Evolutionary conservation across 768 basidiomycete genomes (phyloP).

Genomic region (Phylloporus sp.): DNA sequence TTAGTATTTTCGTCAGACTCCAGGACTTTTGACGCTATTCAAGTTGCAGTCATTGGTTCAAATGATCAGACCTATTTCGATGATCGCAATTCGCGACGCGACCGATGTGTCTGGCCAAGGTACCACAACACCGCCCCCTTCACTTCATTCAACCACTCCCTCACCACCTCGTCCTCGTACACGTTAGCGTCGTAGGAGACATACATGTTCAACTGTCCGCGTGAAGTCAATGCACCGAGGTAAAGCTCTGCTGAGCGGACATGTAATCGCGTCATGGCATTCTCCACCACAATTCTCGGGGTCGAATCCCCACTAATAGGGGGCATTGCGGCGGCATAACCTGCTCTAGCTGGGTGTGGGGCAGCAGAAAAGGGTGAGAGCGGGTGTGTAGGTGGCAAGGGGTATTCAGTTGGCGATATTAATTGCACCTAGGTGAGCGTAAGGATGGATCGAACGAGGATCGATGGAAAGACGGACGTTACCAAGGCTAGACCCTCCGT

Average conservation of each 20-base stretch:
- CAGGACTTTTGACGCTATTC: too few species aligned
- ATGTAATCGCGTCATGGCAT: slow-evolving; percentile 27
- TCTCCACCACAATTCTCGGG: slow-evolving; percentile 13
- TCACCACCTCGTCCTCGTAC: slow-evolving; percentile 37
- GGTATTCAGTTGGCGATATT: slow-evolving; percentile 36
- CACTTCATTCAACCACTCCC: slow-evolving; percentile 49
- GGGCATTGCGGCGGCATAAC: neutral
- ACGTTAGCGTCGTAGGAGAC: slow-evolving; percentile 45
- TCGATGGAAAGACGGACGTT: slow-evolving; percentile 18
- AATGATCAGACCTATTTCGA: too few species aligned
- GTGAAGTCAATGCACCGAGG: slow-evolving; percentile 38
- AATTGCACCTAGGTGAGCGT: slow-evolving; percentile 30
- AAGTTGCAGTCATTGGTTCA: too few species aligned
- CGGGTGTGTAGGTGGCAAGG: slow-evolving; percentile 11
- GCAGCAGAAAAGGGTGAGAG: slow-evolving; percentile 19
- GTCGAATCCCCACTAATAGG: neutral
- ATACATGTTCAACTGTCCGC: slow-evolving; percentile 31
- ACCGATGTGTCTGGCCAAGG: slow-evolving; percentile 15
- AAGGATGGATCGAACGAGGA: too few species aligned
- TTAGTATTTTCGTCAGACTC: too few species aligned
- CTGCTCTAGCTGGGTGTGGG: slow-evolving; percentile 13
- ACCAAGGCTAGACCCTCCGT: slow-evolving; percentile 26
- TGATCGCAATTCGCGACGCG: too few species aligned
- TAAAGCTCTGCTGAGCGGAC: slow-evolving; percentile 43
- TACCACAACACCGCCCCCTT: slow-evolving; percentile 32